These are phyloP conservation scores for Forsythia suspensa DNA, from an alignment of 257 asterid genomes.

Conservation along the genomic window DNA sequence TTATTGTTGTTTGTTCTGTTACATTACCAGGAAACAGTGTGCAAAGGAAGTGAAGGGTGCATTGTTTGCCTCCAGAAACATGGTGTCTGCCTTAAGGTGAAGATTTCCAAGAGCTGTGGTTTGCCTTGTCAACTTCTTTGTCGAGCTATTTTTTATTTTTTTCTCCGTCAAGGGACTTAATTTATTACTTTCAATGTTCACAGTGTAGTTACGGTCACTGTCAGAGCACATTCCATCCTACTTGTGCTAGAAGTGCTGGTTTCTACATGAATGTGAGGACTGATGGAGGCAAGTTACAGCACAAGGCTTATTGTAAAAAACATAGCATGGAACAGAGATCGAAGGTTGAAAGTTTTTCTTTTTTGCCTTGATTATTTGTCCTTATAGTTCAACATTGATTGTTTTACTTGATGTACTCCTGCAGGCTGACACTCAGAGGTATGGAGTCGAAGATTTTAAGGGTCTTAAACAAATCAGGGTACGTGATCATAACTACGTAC, in stretches of 20 bases:
- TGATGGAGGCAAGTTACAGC: slow-evolving; percentile 86
- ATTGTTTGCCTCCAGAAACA: slow-evolving; percentile 72
- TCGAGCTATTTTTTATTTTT: not conserved
- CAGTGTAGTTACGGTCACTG: slow-evolving; percentile 98
- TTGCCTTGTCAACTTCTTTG: not conserved
- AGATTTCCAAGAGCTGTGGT: slow-evolving; percentile 10
- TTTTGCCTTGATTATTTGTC: slow-evolving; percentile 17
- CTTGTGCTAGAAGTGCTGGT: slow-evolving; percentile 96
- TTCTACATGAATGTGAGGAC: slow-evolving; percentile 75
- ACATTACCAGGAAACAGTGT: slow-evolving; percentile 56
- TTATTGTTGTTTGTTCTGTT: slow-evolving; percentile 12
- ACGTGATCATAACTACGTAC: slow-evolving; percentile 31
- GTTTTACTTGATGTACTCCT: slow-evolving; percentile 15
- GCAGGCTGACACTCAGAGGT: slow-evolving; percentile 80
- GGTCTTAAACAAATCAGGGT: slow-evolving; percentile 95
- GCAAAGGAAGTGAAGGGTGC: slow-evolving; percentile 71
- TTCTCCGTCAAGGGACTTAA: slow-evolving; percentile 9
- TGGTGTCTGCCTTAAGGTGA: slow-evolving; percentile 96
- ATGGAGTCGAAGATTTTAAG: slow-evolving; percentile 82
- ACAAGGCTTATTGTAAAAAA: slow-evolving; percentile 92
- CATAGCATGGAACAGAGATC: slow-evolving; percentile 89
- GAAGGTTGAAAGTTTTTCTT: slow-evolving; percentile 53
- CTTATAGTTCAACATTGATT: not conserved
- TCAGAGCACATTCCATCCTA: slow-evolving; percentile 86
- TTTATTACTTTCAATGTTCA: slow-evolving; percentile 34